Percentiles rank a stretch among this genome's conserved stretches.
These are phyloP conservation scores for Hypoxylon subgilvum DNA, from an alignment of 495 filamentous ascomycete species.

Conservation along the genomic window DNA sequence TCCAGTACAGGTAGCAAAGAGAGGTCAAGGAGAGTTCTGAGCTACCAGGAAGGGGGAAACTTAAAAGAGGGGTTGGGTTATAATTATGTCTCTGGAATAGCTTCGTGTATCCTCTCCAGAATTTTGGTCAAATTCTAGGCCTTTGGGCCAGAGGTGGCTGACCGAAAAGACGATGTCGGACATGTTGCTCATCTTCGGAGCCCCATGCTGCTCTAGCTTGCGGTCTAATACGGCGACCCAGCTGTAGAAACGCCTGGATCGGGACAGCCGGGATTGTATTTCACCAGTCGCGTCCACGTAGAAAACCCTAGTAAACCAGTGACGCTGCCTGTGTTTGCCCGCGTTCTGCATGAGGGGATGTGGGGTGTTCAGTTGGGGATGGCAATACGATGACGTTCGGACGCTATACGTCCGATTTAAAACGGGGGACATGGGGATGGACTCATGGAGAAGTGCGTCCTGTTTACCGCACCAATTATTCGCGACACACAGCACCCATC, in stretches of 20 bases:
- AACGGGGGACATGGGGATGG: slow-evolving; percentile 28
- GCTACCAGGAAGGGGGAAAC: slow-evolving; percentile 11
- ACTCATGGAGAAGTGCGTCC: slow-evolving; percentile 9
- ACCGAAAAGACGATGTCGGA: slow-evolving; percentile 36
- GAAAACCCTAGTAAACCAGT: slow-evolving; percentile 14
- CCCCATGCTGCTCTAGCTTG: slow-evolving; percentile 16
- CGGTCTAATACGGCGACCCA: slow-evolving; percentile 30
- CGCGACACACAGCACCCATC: slow-evolving; percentile 13
- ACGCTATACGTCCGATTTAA: slow-evolving; percentile 33
- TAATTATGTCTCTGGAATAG: slow-evolving; percentile 26
- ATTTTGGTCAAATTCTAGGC: slow-evolving; percentile 24
- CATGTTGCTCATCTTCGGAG: slow-evolving; percentile 3
- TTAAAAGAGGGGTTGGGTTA: slow-evolving; percentile 19
- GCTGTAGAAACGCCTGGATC: slow-evolving; percentile 20
- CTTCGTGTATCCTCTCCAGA: slow-evolving; percentile 15
- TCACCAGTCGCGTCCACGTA: slow-evolving; percentile 23
- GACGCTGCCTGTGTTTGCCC: slow-evolving; percentile 4
- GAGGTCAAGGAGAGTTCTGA: slow-evolving; percentile 18
- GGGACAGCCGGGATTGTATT: slow-evolving; percentile 21
- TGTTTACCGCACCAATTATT: slow-evolving; percentile 36
- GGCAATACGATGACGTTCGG: slow-evolving; percentile 36
- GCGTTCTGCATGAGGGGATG: slow-evolving; percentile 29
- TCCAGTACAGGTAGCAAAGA: background rate
- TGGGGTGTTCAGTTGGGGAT: slow-evolving; percentile 29
- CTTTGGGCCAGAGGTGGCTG: slow-evolving; percentile 21